These are phyloP conservation scores for Rubus parviflorus DNA, from an alignment of 306 rosid genomes.

Conservation along the genomic window DNA sequence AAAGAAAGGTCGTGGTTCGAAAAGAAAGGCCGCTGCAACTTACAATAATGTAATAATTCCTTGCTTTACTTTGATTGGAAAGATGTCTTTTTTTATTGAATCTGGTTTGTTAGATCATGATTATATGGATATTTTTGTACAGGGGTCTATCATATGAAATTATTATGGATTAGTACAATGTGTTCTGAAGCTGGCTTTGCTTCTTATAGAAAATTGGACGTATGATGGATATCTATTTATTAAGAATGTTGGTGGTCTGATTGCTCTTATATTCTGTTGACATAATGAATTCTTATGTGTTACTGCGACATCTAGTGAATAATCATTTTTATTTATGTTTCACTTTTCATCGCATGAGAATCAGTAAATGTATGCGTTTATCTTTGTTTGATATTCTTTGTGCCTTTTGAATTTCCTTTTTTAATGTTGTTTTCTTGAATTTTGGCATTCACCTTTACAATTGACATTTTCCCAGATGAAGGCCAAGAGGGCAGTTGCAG, in stretches of 20 bases:
- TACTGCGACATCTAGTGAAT: not conserved
- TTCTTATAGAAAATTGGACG: not conserved
- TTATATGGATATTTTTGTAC: not conserved
- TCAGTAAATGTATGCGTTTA: not conserved
- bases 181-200: not conserved
- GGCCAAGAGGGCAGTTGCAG: slow-evolving; percentile 92
- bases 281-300: not conserved
- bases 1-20: slow-evolving; percentile 60
- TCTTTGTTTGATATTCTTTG: not conserved
- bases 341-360: not conserved
- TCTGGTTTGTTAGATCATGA: not conserved
- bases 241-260: not conserved
- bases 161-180: not conserved
- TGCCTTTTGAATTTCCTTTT: no score
- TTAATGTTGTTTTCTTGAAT: not conserved
- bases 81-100: not conserved
- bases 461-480: slow-evolving; percentile 44
- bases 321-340: not conserved
- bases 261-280: not conserved
- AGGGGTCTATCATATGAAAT: not conserved
- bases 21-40: slow-evolving; percentile 56
- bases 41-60: slow-evolving; percentile 59
- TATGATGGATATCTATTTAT: not conserved
- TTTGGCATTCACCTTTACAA: not conserved
- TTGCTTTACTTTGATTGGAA: slow-evolving; percentile 1